Conservation (phyloP, 768 basidiomycete species). For the Mycena venus region DNA sequence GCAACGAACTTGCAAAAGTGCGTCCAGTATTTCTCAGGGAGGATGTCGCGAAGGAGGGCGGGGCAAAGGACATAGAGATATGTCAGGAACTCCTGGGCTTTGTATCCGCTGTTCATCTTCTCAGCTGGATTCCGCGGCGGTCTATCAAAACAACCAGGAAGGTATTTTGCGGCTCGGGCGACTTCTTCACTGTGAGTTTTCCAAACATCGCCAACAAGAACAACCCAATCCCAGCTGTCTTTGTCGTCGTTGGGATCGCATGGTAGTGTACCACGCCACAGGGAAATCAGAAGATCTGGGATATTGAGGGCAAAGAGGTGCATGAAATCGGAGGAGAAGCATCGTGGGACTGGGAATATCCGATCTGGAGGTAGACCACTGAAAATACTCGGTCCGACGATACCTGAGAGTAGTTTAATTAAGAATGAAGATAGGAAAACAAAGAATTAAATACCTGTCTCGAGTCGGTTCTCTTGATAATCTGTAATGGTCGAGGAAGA, state of each 20-base stretch:
- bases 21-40: conserved; percentile 6
- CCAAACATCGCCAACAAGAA: conserved; percentile 34
- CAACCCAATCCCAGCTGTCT: conserved; percentile 47
- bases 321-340: conserved; percentile 48
- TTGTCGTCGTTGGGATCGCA: conserved; percentile 39
- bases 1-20: conserved; percentile 28
- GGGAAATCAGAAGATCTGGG: conserved; percentile 27
- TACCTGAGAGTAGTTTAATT: neutral
- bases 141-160: conserved; percentile 29
- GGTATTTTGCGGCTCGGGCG: neutral
- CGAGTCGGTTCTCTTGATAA: conserved; percentile 36
- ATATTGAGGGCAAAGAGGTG: conserved; percentile 44
- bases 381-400: neutral
- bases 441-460: conserved; percentile 17
- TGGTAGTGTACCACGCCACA: conserved; percentile 40
- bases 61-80: conserved; percentile 2
- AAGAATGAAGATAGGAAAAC: neutral
- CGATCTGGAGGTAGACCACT: neutral
- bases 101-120: conserved; percentile 36
- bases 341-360: conserved; percentile 33
- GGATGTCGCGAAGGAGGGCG: conserved; percentile 10
- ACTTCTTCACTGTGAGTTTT: conserved; percentile 31
- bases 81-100: conserved; percentile 20
- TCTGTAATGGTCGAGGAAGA: conserved; percentile 51
- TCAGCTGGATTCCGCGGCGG: conserved; percentile 41